phyloP scores from a whole-genome alignment of 1,139 yeast genomes.

The Lodderomyces parapsilosis region DNA sequence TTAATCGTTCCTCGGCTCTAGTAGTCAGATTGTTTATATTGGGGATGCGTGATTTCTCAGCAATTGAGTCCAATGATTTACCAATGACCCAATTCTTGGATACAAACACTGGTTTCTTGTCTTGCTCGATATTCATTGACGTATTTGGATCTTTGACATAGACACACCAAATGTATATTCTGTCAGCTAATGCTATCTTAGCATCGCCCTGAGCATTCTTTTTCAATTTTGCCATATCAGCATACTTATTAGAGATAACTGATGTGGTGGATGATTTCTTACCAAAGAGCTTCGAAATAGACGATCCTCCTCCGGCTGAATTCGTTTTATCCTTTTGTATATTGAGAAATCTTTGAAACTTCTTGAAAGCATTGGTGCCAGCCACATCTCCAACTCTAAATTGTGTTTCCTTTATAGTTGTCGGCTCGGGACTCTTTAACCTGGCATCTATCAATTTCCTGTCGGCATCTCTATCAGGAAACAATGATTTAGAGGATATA shows the following conservation, averaged over 20 bases:
- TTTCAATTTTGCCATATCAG: constrained; percentile 36
- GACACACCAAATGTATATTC: constrained; percentile 62
- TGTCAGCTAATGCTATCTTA: constrained; percentile 51
- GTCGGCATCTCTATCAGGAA: constrained; percentile 55
- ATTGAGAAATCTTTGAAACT: constrained; percentile 45
- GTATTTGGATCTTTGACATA: constrained; percentile 32
- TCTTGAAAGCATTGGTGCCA: constrained; percentile 40
- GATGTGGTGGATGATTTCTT: constrained; percentile 6
- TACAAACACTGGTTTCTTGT: constrained; percentile 46
- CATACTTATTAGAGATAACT: constrained; percentile 8
- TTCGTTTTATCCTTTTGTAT: constrained; percentile 23
- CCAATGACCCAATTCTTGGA: constrained; percentile 76
- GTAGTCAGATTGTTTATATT: constrained; percentile 57
- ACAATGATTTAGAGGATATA: constrained; percentile 43
- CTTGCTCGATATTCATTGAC: constrained; percentile 30
- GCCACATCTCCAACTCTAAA: constrained; percentile 33
- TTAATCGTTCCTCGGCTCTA: constrained; percentile 40
- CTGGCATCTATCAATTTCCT: constrained; percentile 27
- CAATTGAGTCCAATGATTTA: constrained; percentile 67
- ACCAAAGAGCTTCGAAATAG: constrained; percentile 19
- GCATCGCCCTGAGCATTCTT: constrained; percentile 68
- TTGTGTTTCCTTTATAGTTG: constrained; percentile 22
- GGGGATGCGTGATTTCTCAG: constrained; percentile 51
- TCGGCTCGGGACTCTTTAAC: constrained; percentile 22
- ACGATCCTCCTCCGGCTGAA: constrained; percentile 6